phyloP scores from a whole-genome alignment of 2,329 filamentous ascomycete species.

The Coniochaeta hoffmannii region DNA sequence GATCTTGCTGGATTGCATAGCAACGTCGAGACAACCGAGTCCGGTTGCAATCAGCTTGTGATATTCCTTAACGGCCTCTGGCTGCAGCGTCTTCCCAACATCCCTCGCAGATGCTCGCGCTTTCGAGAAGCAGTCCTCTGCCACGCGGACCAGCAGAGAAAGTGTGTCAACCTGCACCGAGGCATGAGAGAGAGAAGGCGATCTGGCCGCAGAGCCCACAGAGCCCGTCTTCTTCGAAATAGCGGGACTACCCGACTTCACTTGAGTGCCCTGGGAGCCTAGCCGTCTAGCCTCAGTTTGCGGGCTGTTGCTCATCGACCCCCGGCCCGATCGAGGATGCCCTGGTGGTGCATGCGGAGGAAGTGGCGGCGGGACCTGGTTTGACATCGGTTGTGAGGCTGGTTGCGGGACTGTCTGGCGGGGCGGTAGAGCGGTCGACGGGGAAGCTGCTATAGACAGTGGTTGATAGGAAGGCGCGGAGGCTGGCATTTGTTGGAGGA shows the following conservation, averaged over 20 bases:
- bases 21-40: slow-evolving; percentile 64
- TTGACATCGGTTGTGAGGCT: too few species aligned
- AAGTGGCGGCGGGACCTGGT: slow-evolving; percentile 5
- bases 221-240: slow-evolving; percentile 15
- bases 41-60: slow-evolving; percentile 66
- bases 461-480: slow-evolving; percentile 10
- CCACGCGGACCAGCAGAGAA: slow-evolving; percentile 59
- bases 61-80: slow-evolving; percentile 54
- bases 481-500: slow-evolving; percentile 13
- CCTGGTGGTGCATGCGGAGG: neutral
- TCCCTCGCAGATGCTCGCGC: slow-evolving; percentile 49
- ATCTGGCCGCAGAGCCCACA: slow-evolving; percentile 18
- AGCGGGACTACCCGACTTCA: slow-evolving; percentile 8
- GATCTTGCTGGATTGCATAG: slow-evolving; percentile 53
- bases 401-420: slow-evolving; percentile 11
- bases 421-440: slow-evolving; percentile 8
- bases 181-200: slow-evolving; percentile 30
- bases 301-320: slow-evolving; percentile 7
- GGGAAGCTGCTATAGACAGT: slow-evolving; percentile 13
- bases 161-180: slow-evolving; percentile 40
- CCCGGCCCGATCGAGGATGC: neutral
- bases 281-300: slow-evolving; percentile 11
- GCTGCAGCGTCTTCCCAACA: slow-evolving; percentile 41
- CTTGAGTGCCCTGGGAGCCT: slow-evolving; percentile 8
- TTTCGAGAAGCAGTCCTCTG: slow-evolving; percentile 66